Evolutionary conservation across 2,329 filamentous ascomycete genomes (phyloP), one percentile per base, ranked within the genome.

Genomic region (Trematosphaeria pertusa): DNA sequence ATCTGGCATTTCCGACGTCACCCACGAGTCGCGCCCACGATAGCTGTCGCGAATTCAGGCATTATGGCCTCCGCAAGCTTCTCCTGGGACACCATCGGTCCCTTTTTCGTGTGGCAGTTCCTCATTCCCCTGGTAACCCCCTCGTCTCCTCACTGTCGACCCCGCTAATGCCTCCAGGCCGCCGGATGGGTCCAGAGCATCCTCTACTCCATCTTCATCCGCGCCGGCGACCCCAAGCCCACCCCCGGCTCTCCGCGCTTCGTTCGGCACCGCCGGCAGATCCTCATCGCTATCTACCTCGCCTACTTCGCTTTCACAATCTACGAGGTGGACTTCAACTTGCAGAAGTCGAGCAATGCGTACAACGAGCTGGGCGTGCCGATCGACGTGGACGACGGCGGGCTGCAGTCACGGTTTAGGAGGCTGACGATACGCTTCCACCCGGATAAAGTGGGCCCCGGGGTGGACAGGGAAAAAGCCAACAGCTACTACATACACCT

Each of bases 271-370:
- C 87, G 91, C 50, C 88, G 88, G 47, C 83, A 85, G 61, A 93
- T 97, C 69, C 86, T 94, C 70, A 87, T 93, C 66, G 78, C 87
- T 59, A 89, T 97, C 63, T 87, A 97, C 39, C 78, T 87, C 37
- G 75, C 83, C 50, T 99, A 97, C 75, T 88, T 97, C 28, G 75
- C 87, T 56, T 97, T 96, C 79, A 96, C 91, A 36, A 85, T 97
- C 62, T 94, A 92, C 76, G 93, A 97, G 75, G 88, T 91, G 63
- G 89, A 96, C 79, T 85, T 89, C 76, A 85, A 90, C 54, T 80
- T 96, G 20, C 87, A 84, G 53, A 77, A 81, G 34, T 77, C 80
- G 1, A 85, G 87, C 14, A 86, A 90, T 71, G 96, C 88, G 76
- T 97, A 97, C 75, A 78, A 83, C 36, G 82, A 87, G 54, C 82